Percentiles rank a stretch among this genome's conserved stretches.
phyloP scores from a whole-genome alignment of 306 rosid species.

The Elaeagnus macrophylla region DNA sequence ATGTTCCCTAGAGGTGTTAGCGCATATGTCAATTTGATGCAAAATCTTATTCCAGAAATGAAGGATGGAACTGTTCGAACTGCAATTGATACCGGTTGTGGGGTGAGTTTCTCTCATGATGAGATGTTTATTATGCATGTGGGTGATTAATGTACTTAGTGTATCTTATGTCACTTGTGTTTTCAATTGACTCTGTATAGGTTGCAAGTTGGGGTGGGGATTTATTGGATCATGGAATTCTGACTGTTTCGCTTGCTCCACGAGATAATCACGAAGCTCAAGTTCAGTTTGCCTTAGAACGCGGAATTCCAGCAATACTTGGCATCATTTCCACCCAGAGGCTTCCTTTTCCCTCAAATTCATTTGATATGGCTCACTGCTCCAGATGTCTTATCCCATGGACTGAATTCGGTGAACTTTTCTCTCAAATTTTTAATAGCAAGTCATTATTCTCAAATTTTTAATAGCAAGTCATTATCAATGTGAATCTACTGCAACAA shows the following conservation, averaged over 20 bases:
- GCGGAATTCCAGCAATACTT: conserved; percentile 95
- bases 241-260: conserved; percentile 89
- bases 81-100: conserved; percentile 97
- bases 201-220: conserved; percentile 99
- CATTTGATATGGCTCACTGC: conserved; percentile 99
- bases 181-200: conserved; percentile 27
- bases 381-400: conserved; percentile 99
- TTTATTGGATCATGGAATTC: conserved; percentile 81
- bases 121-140: neutral
- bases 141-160: neutral
- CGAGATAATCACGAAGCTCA: conserved; percentile 99
- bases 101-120: conserved; percentile 53
- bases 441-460: too few relatives aligned
- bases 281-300: conserved; percentile 95
- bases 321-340: conserved; percentile 96
- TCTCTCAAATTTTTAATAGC: conserved; percentile 2
- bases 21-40: conserved; percentile 81
- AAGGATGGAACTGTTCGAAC: conserved; percentile 89
- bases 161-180: too few relatives aligned
- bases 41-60: conserved; percentile 86
- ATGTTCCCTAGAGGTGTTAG: conserved; percentile 96
- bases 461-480: too few relatives aligned
- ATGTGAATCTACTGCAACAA: too few relatives aligned
- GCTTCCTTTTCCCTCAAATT: conserved; percentile 88
- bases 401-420: conserved; percentile 84